Evolutionary conservation across 176 grass and related monocot species (phyloP).

Genomic region (Bothriochloa decipiens): DNA sequence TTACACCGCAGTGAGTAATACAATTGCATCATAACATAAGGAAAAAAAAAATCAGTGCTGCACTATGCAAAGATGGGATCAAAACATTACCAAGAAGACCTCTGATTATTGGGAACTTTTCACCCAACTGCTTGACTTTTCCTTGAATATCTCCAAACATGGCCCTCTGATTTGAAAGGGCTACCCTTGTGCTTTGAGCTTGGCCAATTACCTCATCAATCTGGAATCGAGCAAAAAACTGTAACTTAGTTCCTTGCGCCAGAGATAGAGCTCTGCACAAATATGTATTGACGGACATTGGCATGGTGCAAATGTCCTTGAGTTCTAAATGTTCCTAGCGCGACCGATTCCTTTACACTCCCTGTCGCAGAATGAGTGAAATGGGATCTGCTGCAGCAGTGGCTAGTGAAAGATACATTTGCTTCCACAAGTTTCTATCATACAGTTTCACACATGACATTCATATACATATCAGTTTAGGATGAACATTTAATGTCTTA

Average conservation of each 20-base stretch:
- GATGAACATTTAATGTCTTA: background rate
- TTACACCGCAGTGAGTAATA: background rate
- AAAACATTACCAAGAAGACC: slow-evolving; percentile 74
- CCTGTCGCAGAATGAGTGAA: background rate
- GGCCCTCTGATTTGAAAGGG: slow-evolving; percentile 58
- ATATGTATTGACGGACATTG: background rate
- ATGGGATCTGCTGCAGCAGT: background rate
- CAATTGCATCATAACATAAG: background rate
- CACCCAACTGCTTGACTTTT: slow-evolving; percentile 95
- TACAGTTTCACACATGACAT: background rate
- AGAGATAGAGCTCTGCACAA: background rate
- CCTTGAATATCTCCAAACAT: slow-evolving; percentile 87
- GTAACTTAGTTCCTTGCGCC: background rate
- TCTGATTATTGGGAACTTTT: slow-evolving; percentile 89
- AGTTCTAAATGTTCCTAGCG: background rate
- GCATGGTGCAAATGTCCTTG: background rate
- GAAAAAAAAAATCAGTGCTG: background rate
- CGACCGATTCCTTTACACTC: background rate
- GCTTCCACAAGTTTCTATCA: background rate
- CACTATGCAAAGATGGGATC: background rate
- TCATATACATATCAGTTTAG: background rate
- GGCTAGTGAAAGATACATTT: background rate
- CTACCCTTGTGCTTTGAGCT: slow-evolving; percentile 81
- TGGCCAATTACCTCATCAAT: slow-evolving; percentile 96
- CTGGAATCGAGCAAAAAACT: slow-evolving; percentile 35